Conservation (phyloP, 306 rosid genomes). For the Ormosia emarginata region DNA sequence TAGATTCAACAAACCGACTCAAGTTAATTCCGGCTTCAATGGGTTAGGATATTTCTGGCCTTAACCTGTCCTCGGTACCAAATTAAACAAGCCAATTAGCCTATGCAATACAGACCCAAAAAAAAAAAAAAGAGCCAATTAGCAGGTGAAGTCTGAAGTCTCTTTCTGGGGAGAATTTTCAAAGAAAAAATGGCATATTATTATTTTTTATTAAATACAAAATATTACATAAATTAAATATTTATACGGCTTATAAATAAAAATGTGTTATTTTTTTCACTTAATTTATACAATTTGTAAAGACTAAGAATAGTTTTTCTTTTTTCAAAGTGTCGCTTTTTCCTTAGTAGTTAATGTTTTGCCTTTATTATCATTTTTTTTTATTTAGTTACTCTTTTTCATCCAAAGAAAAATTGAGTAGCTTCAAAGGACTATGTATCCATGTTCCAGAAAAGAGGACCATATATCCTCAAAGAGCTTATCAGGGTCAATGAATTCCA, state of each 20-base stretch:
- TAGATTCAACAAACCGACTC: background rate
- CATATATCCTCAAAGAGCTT: background rate
- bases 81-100: background rate
- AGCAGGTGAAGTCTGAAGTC: background rate
- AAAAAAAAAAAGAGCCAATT: background rate
- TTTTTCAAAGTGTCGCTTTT: too few relatives aligned
- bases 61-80: background rate
- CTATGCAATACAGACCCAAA: too few relatives aligned
- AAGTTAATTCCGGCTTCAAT: background rate
- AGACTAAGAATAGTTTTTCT: background rate
- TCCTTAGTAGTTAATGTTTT: too few relatives aligned
- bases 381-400: background rate
- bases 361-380: too few relatives aligned
- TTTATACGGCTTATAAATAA: background rate
- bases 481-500: background rate
- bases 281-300: background rate
- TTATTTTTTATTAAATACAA: too few relatives aligned
- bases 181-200: background rate
- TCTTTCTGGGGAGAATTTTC: background rate
- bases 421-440: background rate
- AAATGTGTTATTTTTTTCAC: background rate
- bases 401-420: background rate
- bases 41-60: background rate
- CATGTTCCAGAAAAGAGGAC: slow-evolving; percentile 2
- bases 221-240: too few relatives aligned